Percentiles rank a stretch among this genome's conserved stretches.
Conservation (phyloP, 257 asterid species). For the Penstemon barbatus region DNA sequence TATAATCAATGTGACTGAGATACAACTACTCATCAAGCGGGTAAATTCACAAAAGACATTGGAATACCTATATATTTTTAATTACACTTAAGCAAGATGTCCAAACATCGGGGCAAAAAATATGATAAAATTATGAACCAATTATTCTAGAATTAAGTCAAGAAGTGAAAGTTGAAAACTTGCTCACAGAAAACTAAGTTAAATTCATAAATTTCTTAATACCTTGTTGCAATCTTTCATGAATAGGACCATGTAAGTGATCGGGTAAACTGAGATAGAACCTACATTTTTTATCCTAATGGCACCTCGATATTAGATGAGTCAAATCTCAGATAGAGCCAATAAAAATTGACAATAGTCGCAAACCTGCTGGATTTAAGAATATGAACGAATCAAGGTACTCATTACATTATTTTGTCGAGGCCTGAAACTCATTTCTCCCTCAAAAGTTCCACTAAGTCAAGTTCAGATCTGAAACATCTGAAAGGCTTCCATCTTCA, state of each 20-base stretch:
- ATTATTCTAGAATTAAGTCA: not conserved
- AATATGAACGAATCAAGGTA: no score
- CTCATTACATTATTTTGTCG: not conserved
- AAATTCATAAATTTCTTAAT: no score
- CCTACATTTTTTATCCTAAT: no score
- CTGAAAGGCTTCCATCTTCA: no score
- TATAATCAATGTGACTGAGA: constrained; percentile 17
- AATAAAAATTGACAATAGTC: no score
- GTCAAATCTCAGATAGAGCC: no score
- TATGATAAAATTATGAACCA: constrained; percentile 10
- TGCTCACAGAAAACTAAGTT: no score
- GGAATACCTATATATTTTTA: not conserved
- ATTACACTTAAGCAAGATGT: constrained; percentile 1
- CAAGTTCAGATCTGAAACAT: not conserved
- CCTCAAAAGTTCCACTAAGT: not conserved
- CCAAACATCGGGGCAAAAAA: not conserved
- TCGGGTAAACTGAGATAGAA: no score
- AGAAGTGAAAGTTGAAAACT: not conserved
- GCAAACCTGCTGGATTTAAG: no score
- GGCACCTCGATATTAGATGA: no score
- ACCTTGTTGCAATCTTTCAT: no score
- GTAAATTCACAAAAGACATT: constrained; percentile 10
- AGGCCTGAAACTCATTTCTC: not conserved
- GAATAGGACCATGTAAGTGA: no score
- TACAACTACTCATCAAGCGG: constrained; percentile 4